Percentiles rank a stretch among this genome's conserved stretches.
phyloP scores from a whole-genome alignment of 805 yeast species.

The Hanseniaspora vineae region DNA sequence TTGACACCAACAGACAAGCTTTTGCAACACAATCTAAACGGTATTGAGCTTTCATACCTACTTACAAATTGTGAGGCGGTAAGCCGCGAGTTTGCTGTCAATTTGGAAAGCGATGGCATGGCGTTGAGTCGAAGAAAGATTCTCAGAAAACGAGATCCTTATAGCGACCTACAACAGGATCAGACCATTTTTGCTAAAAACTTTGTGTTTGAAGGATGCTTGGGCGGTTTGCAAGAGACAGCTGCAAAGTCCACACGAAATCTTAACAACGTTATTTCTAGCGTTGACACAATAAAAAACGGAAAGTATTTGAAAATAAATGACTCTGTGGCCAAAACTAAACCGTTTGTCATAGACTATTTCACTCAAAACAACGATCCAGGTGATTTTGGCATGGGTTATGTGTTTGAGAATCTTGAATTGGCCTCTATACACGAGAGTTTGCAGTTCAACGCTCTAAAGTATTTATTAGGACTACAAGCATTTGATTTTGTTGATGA shows the following conservation, averaged over 20 bases:
- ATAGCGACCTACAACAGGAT: slow-evolving; percentile 17
- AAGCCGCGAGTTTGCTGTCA: slow-evolving; percentile 2
- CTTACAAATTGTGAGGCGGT: slow-evolving; percentile 1
- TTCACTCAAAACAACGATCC: neutral
- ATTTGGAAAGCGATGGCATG: slow-evolving; percentile 7
- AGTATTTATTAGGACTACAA: slow-evolving; percentile 45
- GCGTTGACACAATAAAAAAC: slow-evolving; percentile 13
- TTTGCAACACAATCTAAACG: slow-evolving; percentile 22
- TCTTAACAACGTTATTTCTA: slow-evolving; percentile 15
- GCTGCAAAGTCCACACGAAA: slow-evolving; percentile 9
- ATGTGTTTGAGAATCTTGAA: slow-evolving; percentile 29
- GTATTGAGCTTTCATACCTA: slow-evolving; percentile 35
- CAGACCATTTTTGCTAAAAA: slow-evolving; percentile 19
- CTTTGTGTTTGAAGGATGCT: slow-evolving; percentile 28
- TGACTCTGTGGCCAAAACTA: slow-evolving; percentile 20
- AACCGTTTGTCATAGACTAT: slow-evolving; percentile 30
- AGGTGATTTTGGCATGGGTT: slow-evolving; percentile 32
- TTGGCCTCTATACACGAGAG: neutral
- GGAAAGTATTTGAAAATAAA: slow-evolving; percentile 29
- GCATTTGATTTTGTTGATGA: slow-evolving; percentile 59
- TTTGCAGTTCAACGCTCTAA: slow-evolving; percentile 38
- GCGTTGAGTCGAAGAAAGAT: neutral
- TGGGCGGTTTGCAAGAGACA: slow-evolving; percentile 24
- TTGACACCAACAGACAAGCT: slow-evolving; percentile 34
- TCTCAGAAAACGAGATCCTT: neutral